A percentile compares a stretch with the other conserved stretches of the same genome.
Conservation (phyloP, 108 stramenopile genomes). For the Nitzschia palea region DNA sequence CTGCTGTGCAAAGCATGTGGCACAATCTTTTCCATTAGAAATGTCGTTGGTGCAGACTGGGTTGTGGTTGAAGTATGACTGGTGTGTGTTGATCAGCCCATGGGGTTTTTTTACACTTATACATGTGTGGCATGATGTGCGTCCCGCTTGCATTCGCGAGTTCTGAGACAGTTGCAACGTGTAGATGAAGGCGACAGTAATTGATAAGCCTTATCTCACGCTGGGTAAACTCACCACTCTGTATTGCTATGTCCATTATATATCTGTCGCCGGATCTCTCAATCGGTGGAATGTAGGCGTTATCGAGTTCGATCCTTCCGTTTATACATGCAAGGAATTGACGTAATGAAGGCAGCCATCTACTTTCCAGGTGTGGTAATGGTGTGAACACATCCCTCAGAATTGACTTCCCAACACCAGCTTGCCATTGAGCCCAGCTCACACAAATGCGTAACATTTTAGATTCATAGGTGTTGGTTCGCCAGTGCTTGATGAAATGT, state of each 20-base stretch:
- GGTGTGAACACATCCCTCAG: background rate
- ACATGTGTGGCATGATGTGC: background rate
- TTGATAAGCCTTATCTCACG: background rate
- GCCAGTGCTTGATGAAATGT: background rate
- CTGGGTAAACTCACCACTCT: background rate
- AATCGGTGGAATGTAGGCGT: background rate
- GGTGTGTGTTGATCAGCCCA: background rate
- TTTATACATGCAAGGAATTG: background rate
- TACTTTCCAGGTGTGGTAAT: background rate
- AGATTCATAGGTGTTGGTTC: background rate
- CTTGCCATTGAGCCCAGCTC: background rate
- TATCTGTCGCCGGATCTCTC: background rate
- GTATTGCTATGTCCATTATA: background rate
- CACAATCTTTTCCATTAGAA: background rate
- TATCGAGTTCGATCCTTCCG: background rate
- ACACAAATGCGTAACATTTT: background rate
- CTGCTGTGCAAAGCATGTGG: background rate
- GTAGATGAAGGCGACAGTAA: constrained; percentile 11
- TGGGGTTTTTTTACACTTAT: background rate
- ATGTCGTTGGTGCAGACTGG: background rate
- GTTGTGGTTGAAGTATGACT: background rate
- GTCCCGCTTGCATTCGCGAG: background rate
- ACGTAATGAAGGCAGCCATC: background rate
- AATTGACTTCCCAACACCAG: background rate
- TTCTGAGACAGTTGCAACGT: constrained; percentile 1